phyloP scores from a whole-genome alignment of 768 basidiomycete genomes.

The Phanerochaete carnosa region DNA sequence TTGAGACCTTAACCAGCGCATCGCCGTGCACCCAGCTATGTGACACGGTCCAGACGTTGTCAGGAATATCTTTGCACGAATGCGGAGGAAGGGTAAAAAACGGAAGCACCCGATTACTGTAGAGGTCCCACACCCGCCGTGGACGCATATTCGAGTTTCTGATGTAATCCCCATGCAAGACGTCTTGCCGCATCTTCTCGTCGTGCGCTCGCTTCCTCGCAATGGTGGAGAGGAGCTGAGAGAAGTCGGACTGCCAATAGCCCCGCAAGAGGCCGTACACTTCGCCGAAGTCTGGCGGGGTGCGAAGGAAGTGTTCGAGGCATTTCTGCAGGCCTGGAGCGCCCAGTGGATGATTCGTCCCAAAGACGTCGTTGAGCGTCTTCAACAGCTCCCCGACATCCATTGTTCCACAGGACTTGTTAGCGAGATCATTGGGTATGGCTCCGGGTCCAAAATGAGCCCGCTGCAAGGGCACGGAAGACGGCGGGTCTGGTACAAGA shows the following conservation, averaged over 20 bases:
- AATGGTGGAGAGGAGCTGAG: background rate
- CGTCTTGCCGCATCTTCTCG: background rate
- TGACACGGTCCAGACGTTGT: constrained; percentile 5
- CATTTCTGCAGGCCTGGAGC: background rate
- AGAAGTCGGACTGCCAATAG: background rate
- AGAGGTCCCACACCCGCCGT: background rate
- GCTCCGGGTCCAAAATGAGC: background rate
- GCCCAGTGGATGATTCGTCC: background rate
- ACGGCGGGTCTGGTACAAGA: no score
- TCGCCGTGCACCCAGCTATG: background rate
- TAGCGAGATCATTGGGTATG: background rate
- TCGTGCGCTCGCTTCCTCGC: background rate
- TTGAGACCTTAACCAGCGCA: background rate
- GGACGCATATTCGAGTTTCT: background rate
- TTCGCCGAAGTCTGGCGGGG: background rate
- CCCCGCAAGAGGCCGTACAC: background rate
- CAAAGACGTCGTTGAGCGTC: background rate
- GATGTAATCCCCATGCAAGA: background rate
- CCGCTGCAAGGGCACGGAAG: background rate
- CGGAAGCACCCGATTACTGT: background rate
- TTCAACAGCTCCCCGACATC: background rate
- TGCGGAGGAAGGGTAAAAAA: no score
- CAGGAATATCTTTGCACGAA: no score
- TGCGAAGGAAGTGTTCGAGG: no score
- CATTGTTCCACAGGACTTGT: background rate